phyloP scores from a whole-genome alignment of 2,329 filamentous ascomycete genomes.

The Pestalotiopsis sp. region DNA sequence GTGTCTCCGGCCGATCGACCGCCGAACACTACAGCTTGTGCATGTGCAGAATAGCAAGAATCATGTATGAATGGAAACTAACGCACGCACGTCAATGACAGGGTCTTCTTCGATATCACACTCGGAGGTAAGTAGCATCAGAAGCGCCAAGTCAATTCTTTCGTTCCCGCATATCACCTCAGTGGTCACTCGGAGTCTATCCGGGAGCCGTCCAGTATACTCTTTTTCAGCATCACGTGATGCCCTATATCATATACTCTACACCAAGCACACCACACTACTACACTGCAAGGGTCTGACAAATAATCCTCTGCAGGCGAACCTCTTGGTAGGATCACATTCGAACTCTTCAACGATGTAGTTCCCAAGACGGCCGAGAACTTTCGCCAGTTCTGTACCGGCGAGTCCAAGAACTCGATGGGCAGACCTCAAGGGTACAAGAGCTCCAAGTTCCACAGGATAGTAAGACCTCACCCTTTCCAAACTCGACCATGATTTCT shows the following conservation, averaged over 20 bases:
- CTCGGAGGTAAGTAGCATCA: conserved; percentile 66
- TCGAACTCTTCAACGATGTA: conserved; percentile 85
- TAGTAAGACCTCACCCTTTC: conserved; percentile 54
- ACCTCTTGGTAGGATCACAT: conserved; percentile 82
- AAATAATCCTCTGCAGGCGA: conserved; percentile 62
- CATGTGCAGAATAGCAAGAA: background rate
- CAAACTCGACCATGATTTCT: background rate
- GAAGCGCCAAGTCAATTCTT: background rate
- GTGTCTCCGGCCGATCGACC: background rate
- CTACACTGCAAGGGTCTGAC: background rate
- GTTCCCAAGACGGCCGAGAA: conserved; percentile 92
- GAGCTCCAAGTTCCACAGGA: conserved; percentile 89
- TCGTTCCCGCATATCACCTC: background rate
- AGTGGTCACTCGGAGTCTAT: background rate
- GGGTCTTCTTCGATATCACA: conserved; percentile 78
- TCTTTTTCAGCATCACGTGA: background rate
- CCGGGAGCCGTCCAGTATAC: background rate
- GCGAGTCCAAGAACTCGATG: conserved; percentile 79
- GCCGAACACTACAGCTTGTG: background rate
- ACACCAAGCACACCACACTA: background rate
- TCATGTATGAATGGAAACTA: background rate
- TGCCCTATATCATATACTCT: background rate
- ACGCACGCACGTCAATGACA: conserved; percentile 23
- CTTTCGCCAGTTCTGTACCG: conserved; percentile 96
- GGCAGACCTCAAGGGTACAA: conserved; percentile 92